Base-by-base conservation (phyloP, 2,329 filamentous ascomycete species). In the Pseudogymnoascus sp. region DNA sequence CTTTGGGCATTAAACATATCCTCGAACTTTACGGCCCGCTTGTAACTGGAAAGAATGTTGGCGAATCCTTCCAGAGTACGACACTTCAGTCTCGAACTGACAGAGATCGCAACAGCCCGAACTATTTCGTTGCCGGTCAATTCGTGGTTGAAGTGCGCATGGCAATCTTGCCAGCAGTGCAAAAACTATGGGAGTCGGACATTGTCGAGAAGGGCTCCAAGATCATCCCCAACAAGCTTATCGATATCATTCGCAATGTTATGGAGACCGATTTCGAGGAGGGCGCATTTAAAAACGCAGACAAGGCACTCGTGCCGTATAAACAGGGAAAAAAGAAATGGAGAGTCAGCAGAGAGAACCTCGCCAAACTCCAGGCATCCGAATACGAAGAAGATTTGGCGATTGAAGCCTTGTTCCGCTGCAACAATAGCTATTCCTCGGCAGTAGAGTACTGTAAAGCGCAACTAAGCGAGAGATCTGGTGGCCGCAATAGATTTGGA, bases 141-240 rank as follows among this genome's bases (percentile, higher is more conserved):
- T 89, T 97, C 62, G 78, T 97, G 12, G 86, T 97, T 5, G 93
- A 97, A 72, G 76, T 97, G 42, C 88, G 94, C 42, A 85, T 89
- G 75, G 84, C 87, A 27, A 84, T 97, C 27, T 77, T 97, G 12
- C 90, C 92, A 0, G 84, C 88, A 51, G 82, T 94, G 41, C 83
- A 84, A 62, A 82, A 87, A 55, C 82, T 97, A 29, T 99, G 94
- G 95, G 86, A 91, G 67, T 95, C 92, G 0, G 80, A 85, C 27
- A 84, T 96, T 58, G 84, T 94, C 15, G 91, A 96, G 68, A 92
- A 91, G 69, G 84, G 91, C 0, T 86, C 89, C 2, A 87, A 86
- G 25, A 82, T 86, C 21, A 89, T 92, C 42, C 84, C 94, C 15
- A 89, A 90, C 68, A 88, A 86, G 61, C 79, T 96, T 12, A 85